Base-by-base conservation (phyloP, 1,284 basidiomycete genomes). In the Tylopilus orsonianus region DNA sequence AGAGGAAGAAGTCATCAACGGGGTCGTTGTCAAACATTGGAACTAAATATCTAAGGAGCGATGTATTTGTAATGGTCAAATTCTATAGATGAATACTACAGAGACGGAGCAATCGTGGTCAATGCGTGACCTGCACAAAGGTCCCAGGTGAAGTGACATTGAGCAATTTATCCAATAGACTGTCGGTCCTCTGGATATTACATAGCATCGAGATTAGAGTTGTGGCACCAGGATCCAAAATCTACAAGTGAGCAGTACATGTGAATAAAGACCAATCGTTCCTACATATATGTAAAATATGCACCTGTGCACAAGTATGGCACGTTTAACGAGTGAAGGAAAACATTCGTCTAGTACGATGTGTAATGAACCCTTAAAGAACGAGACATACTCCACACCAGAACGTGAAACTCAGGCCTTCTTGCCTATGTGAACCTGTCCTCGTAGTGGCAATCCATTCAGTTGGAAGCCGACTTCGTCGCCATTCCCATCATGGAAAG, bases 381-480 rank as follows among this genome's bases (percentile, higher is more conserved):
- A 19, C 5, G 37, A 37, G 27, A 39, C 42, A n/a, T 22, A 27
- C 7, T 1, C 26, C 19, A 22, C 7, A 30, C 29, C 8, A 9
- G 29, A 20, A 33, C n/a, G 27, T 4, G 14, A 20, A 19, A 10
- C 18, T 59, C 42, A 59, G n/a, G 33, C n/a, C 59, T 76, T 81
- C 77, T 82, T 86, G 47, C 83, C 81, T 13, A 90, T 71, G 37
- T 71, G 71, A 5, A 90, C 81, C 47, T 70, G 79, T 4, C 87
- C 87, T 42, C 73, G 72, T 56, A 90, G 81, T 12, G 87, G 87
- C 6, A 90, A 64, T 0, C 78, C 83, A 5, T 65, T 70, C 36
- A 90, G 66, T 56, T 80, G 75, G 62, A 90, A 76, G 56, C 78
- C 79, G 14, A 71, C 66, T 0, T 60, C 59, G 18, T 68, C 57